A percentile compares a stretch with the other conserved stretches of the same genome.
Conservation (phyloP, 2,329 filamentous ascomycete genomes). For the Myriosclerotinia duriaeana region DNA sequence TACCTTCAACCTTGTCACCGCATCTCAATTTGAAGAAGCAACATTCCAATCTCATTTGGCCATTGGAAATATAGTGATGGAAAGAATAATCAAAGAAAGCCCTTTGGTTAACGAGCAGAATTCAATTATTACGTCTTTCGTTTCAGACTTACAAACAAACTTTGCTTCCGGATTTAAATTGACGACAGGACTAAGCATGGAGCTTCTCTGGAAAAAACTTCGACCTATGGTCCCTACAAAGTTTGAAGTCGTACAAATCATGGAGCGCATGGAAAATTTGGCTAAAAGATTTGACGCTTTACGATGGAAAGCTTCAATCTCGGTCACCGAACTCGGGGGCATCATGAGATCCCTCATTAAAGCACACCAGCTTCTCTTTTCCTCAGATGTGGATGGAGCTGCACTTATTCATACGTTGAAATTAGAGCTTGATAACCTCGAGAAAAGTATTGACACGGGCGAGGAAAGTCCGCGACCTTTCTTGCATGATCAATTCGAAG, state of each 20-base stretch:
- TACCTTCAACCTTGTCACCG: slow-evolving; percentile 51
- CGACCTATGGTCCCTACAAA: slow-evolving; percentile 60
- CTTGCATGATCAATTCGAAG: slow-evolving; percentile 56
- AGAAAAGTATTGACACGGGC: slow-evolving; percentile 47
- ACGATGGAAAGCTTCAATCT: slow-evolving; percentile 57
- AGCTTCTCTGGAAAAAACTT: slow-evolving; percentile 71
- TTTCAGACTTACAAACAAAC: slow-evolving; percentile 49
- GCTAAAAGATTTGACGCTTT: slow-evolving; percentile 60
- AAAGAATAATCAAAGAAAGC: background rate
- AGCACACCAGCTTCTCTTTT: slow-evolving; percentile 57
- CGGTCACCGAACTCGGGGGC: slow-evolving; percentile 52
- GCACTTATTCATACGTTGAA: slow-evolving; percentile 50
- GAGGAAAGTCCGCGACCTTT: slow-evolving; percentile 49
- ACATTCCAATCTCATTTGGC: slow-evolving; percentile 62
- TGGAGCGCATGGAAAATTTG: slow-evolving; percentile 54
- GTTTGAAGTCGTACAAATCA: slow-evolving; percentile 47
- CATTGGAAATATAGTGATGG: slow-evolving; percentile 39
- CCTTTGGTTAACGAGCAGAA: slow-evolving; percentile 2
- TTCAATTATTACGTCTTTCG: slow-evolving; percentile 27
- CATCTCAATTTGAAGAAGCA: slow-evolving; percentile 57
- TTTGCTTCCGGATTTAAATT: slow-evolving; percentile 72
- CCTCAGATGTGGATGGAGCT: slow-evolving; percentile 39
- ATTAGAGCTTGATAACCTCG: slow-evolving; percentile 53
- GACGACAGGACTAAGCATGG: slow-evolving; percentile 76
- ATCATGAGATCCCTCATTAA: slow-evolving; percentile 56